Conservation (phyloP, 805 yeast genomes). For the Saturnispora quitensis region DNA sequence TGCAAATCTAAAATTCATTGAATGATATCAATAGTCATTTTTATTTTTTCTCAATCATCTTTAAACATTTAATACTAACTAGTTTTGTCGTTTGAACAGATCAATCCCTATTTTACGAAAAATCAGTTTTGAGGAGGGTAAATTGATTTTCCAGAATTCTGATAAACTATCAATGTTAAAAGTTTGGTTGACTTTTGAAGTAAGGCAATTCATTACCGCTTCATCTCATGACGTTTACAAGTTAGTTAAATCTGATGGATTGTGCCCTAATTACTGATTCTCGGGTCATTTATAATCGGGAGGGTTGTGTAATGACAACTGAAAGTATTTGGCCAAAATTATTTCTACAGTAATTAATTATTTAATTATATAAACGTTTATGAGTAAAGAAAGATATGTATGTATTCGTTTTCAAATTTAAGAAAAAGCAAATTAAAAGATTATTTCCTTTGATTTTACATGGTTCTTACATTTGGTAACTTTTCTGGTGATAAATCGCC, state of each 20-base stretch:
- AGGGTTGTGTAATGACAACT: background rate
- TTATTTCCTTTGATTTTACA: constrained; percentile 1
- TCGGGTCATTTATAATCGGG: background rate
- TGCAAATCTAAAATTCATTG: background rate
- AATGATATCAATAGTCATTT: background rate
- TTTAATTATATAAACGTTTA: background rate
- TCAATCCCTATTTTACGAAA: constrained; percentile 80
- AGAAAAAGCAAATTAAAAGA: background rate
- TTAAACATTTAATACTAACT: constrained; percentile 8
- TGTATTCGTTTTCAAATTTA: background rate
- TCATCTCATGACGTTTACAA: constrained; percentile 66
- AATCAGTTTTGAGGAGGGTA: constrained; percentile 64
- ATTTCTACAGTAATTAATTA: background rate
- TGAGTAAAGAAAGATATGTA: background rate
- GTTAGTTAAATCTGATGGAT: constrained; percentile 53
- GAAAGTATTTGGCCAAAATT: background rate
- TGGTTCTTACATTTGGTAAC: constrained; percentile 11
- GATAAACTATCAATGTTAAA: constrained; percentile 74
- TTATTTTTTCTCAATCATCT: background rate
- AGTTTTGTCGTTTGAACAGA: constrained; percentile 28
- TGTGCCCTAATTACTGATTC: constrained; percentile 51
- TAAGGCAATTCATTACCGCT: constrained; percentile 75
- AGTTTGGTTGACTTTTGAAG: constrained; percentile 86
- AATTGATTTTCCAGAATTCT: constrained; percentile 43
- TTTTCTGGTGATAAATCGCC: constrained; percentile 12